Percentiles rank a stretch among this genome's conserved stretches.
These are phyloP conservation scores for Venturia nashicola DNA, from an alignment of 2,329 filamentous ascomycete genomes.

Conservation along the genomic window DNA sequence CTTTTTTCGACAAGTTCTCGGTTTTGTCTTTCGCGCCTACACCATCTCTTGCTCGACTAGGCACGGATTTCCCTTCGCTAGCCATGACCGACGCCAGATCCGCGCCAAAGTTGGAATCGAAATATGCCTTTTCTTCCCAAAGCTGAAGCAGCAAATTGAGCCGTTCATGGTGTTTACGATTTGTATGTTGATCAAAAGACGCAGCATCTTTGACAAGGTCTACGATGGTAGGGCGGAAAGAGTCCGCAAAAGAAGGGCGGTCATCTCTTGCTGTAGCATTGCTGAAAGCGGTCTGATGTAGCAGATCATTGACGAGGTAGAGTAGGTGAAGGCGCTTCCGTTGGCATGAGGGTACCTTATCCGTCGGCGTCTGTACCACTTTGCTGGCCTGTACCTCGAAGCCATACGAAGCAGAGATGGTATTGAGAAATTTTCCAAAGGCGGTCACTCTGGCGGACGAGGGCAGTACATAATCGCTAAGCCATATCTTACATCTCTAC, in stretches of 20 bases:
- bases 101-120: background rate
- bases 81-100: background rate
- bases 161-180: constrained; percentile 7
- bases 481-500: constrained; percentile 6
- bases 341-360: background rate
- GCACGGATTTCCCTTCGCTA: background rate
- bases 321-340: constrained; percentile 1
- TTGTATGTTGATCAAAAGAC: background rate
- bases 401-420: constrained; percentile 4
- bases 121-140: constrained; percentile 10
- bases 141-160: constrained; percentile 4
- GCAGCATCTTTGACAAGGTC: constrained; percentile 6
- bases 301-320: constrained; percentile 7
- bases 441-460: constrained; percentile 1
- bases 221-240: constrained; percentile 3
- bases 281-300: constrained; percentile 1
- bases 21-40: background rate
- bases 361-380: background rate
- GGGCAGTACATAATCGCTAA: constrained; percentile 5
- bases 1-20: background rate
- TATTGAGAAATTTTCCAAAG: constrained; percentile 4
- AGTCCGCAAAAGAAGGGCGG: background rate
- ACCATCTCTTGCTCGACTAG: background rate
- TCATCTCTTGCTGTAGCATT: background rate
- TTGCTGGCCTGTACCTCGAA: constrained; percentile 4